phyloP scores from a whole-genome alignment of 176 grass and related monocot species.

The Sorghum bicolor region DNA sequence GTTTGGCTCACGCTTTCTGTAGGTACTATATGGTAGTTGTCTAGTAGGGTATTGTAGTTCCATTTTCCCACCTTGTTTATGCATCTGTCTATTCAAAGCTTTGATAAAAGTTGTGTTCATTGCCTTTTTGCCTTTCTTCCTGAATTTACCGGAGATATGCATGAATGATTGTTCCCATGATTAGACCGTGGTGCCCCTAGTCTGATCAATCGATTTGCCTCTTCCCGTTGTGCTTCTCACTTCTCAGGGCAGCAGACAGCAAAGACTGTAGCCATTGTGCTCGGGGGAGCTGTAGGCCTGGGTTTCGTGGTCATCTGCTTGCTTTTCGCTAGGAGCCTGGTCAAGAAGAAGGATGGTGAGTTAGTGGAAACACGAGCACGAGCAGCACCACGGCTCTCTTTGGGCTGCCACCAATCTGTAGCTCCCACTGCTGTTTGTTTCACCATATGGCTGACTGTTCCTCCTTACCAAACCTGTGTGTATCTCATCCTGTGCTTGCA shows the following conservation, averaged over 20 bases:
- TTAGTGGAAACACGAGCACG: conserved; percentile 5
- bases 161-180: conserved; percentile 36
- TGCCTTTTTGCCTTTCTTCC: conserved; percentile 23
- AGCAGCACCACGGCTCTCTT: neutral
- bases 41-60: conserved; percentile 13
- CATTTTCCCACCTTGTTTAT: conserved; percentile 33
- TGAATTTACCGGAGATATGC: conserved; percentile 35
- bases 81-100: conserved; percentile 30
- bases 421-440: conserved; percentile 16
- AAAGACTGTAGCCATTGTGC: conserved; percentile 96
- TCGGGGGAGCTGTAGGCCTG: conserved; percentile 75
- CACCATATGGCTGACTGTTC: neutral
- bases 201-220: conserved; percentile 29
- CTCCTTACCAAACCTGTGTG: conserved; percentile 25
- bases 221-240: conserved; percentile 33
- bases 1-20: conserved; percentile 15
- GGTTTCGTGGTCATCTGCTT: conserved; percentile 96
- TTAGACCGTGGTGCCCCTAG: conserved; percentile 16
- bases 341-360: conserved; percentile 95
- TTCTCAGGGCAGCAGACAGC: conserved; percentile 77
- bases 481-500: conserved; percentile 46
- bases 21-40: neutral
- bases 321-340: conserved; percentile 73
- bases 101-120: conserved; percentile 36
- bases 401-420: neutral